Percentiles rank a stretch among this genome's conserved stretches.
Conservation (phyloP, 345 rosid species). For the Ricinus communis region DNA sequence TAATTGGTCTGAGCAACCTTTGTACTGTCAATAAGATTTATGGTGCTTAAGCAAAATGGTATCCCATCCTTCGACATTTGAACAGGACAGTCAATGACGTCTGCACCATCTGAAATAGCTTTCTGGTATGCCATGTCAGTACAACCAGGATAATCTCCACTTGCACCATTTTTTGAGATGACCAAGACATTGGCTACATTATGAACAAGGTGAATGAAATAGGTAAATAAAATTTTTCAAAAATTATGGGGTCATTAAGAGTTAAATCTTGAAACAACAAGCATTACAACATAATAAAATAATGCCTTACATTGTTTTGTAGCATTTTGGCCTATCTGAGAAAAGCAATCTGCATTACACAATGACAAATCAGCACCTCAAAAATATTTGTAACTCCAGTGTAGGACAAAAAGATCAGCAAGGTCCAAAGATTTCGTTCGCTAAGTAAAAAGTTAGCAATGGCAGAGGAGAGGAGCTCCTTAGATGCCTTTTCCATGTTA, state of each 20-base stretch:
- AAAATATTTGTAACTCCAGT: not conserved
- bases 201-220: slow-evolving; percentile 22
- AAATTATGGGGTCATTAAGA: not conserved
- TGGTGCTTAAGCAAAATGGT: slow-evolving; percentile 63
- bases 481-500: not conserved
- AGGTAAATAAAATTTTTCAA: not conserved
- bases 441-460: no score
- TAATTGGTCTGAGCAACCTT: slow-evolving; percentile 40
- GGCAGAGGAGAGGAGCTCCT: not conserved
- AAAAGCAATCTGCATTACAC: slow-evolving; percentile 64
- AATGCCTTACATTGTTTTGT: slow-evolving; percentile 52
- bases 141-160: slow-evolving; percentile 89
- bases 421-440: not conserved
- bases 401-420: slow-evolving; percentile 1
- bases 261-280: slow-evolving; percentile 7
- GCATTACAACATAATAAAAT: not conserved
- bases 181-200: slow-evolving; percentile 47
- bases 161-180: slow-evolving; percentile 80
- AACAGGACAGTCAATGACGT: slow-evolving; percentile 79
- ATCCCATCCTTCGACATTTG: slow-evolving; percentile 75
- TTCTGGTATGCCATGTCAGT: slow-evolving; percentile 70
- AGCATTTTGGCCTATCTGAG: slow-evolving; percentile 59
- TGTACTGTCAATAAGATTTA: slow-evolving; percentile 60
- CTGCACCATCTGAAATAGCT: slow-evolving; percentile 72
- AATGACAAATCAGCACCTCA: slow-evolving; percentile 28